Evolutionary conservation across 352 stramenopile genomes (phyloP), one percentile per base, ranked within the genome.

Genomic region (Phytophthora nicotianae): DNA sequence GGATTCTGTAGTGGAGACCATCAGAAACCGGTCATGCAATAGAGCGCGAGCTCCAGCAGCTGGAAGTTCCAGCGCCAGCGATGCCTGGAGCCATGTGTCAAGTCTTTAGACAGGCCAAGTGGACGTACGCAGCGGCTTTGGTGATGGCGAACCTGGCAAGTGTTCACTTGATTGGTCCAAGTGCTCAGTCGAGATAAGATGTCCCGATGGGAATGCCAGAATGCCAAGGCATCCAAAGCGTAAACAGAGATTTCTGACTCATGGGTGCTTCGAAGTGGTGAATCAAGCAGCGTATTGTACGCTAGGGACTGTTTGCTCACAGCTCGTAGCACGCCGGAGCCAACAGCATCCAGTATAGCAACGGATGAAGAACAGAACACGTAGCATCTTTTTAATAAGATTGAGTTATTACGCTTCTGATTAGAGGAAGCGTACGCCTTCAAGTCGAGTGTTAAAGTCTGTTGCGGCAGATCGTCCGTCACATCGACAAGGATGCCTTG

Each of bases 211-310:
- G 41, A 3, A 27, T 14, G 42, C 16, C 50, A 59, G 33, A 11
- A 3, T n/a, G 8, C 8, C 13, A 48, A 17, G 0, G 35, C 4
- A 53, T 3, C 29, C 32, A 38, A 38, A 38, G 13, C 32, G 29
- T 60, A 58, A 64, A 58, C 47, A 20, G 23, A 37, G n/a, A 38
- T 17, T 5, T 48, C 58, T 65, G 58, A 65, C 58, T 65, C 58
- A 59, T 53, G 14, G 23, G 13, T 27, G n/a, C 17, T 14, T 19
- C 21, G 16, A 10, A 38, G 32, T 13, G 11, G 32, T 38, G 35
- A 47, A 48, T 57, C 50, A 48, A 48, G 50, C 14, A 35, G 24
- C 3, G 24, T 29, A 4, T 14, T 7, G 43, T 5, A 19, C 27
- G 27, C 1, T 41, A 19, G 35, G n/a, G 3, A 7, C 35, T 41